phyloP scores from a whole-genome alignment of 176 grass and related monocot species.

The Oryza meyeriana region DNA sequence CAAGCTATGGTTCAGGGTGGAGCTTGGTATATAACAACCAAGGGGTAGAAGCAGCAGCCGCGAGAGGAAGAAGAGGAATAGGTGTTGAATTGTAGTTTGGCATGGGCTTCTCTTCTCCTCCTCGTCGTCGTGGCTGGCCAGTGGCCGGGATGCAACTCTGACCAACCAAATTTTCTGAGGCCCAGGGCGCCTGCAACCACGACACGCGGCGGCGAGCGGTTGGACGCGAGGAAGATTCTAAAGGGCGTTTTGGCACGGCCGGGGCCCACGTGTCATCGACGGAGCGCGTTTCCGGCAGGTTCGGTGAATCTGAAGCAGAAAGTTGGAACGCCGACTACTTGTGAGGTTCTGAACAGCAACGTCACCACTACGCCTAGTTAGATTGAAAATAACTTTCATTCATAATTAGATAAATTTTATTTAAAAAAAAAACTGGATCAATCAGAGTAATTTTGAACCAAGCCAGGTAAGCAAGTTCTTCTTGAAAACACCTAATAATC shows the following conservation, averaged over 20 bases:
- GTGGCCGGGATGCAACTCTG: neutral
- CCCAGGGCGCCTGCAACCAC: neutral
- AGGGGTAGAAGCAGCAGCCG: neutral
- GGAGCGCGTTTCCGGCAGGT: neutral
- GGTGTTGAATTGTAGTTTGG: slow-evolving; percentile 24
- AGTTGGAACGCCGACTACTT: neutral
- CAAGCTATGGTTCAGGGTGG: neutral
- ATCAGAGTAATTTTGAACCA: too few species aligned
- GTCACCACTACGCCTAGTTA: too few species aligned
- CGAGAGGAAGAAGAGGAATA: neutral
- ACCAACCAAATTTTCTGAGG: slow-evolving; percentile 52
- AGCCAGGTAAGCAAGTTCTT: too few species aligned
- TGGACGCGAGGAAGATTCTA: neutral
- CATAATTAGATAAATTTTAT: too few species aligned
- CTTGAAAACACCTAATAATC: too few species aligned
- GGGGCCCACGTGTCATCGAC: neutral
- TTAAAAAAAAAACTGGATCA: too few species aligned
- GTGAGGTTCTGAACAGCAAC: neutral
- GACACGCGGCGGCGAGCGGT: neutral
- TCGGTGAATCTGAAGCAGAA: slow-evolving; percentile 25
- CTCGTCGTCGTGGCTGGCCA: neutral
- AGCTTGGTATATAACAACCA: neutral
- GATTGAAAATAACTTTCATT: too few species aligned
- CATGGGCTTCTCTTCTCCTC: neutral
- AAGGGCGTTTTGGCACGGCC: neutral